phyloP scores from a whole-genome alignment of 2,329 filamentous ascomycete genomes.

The Fusarium sulawesiense region DNA sequence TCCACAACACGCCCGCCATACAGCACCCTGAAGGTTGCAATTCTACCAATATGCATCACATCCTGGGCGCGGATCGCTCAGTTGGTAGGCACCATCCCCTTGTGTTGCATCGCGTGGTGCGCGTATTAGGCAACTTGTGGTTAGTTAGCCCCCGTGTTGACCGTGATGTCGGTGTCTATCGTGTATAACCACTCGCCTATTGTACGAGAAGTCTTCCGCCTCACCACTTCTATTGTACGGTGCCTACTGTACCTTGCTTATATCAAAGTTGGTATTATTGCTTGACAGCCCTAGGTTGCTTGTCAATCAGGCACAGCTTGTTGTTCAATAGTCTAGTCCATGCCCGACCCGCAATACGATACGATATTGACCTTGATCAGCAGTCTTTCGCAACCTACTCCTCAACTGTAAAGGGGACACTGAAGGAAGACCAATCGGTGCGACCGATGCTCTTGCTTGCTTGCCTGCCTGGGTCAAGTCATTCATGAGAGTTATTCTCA shows the following conservation, averaged over 20 bases:
- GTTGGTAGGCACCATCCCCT: constrained; percentile 27
- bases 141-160: constrained; percentile 3
- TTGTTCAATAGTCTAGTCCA: not conserved
- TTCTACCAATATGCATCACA: constrained; percentile 33
- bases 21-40: constrained; percentile 26
- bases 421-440: not conserved
- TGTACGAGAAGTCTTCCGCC: not conserved
- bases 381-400: not conserved
- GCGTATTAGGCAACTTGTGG: constrained; percentile 12
- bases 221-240: constrained; percentile 1
- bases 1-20: constrained; percentile 21
- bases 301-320: constrained; percentile 1
- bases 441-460: constrained; percentile 1
- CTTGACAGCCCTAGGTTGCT: constrained; percentile 7
- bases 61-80: constrained; percentile 43
- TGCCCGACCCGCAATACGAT: not conserved
- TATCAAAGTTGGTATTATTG: not conserved
- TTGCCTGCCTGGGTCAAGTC: not conserved
- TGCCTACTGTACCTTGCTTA: constrained; percentile 11
- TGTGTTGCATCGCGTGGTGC: constrained; percentile 41
- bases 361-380: constrained; percentile 16
- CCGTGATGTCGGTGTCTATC: constrained; percentile 6
- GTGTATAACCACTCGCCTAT: not conserved
- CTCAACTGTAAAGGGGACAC: not conserved
- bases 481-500: not conserved